A percentile compares a stretch with the other conserved stretches of the same genome.
phyloP scores from a whole-genome alignment of 352 stramenopile species.

The Pythium periplocum region DNA sequence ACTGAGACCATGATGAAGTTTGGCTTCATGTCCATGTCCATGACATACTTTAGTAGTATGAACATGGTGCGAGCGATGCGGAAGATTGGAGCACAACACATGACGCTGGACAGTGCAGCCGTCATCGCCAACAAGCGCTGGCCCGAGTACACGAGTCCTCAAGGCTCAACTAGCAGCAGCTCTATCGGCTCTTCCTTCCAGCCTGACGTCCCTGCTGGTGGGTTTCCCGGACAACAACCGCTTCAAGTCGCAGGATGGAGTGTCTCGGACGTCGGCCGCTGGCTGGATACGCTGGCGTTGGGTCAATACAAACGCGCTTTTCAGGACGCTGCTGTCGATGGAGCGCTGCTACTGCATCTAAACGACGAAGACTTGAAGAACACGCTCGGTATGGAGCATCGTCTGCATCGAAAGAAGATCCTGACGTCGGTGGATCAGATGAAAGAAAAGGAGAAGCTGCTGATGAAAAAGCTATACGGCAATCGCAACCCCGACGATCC shows the following conservation, averaged over 20 bases:
- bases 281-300: slow-evolving; percentile 87
- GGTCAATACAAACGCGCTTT: slow-evolving; percentile 89
- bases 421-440: slow-evolving; percentile 84
- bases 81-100: slow-evolving; percentile 89
- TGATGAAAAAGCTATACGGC: slow-evolving; percentile 42
- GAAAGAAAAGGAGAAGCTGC: slow-evolving; percentile 40
- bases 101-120: slow-evolving; percentile 81
- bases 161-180: not conserved
- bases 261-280: slow-evolving; percentile 84
- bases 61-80: slow-evolving; percentile 97
- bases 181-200: slow-evolving; percentile 27
- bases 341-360: slow-evolving; percentile 86
- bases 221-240: slow-evolving; percentile 60
- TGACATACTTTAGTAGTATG: slow-evolving; percentile 97
- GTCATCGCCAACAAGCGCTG: slow-evolving; percentile 56
- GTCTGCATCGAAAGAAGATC: slow-evolving; percentile 95
- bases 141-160: slow-evolving; percentile 33
- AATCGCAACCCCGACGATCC: slow-evolving; percentile 8
- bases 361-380: slow-evolving; percentile 91
- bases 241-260: slow-evolving; percentile 75
- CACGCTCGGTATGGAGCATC: slow-evolving; percentile 93
- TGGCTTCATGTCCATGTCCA: slow-evolving; percentile 97
- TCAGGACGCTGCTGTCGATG: slow-evolving; percentile 84
- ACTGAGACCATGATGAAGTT: slow-evolving; percentile 99
- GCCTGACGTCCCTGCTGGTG: slow-evolving; percentile 37